Percentiles rank a stretch among this genome's conserved stretches.
phyloP scores from a whole-genome alignment of 345 rosid species.

The Murraya koenigii region DNA sequence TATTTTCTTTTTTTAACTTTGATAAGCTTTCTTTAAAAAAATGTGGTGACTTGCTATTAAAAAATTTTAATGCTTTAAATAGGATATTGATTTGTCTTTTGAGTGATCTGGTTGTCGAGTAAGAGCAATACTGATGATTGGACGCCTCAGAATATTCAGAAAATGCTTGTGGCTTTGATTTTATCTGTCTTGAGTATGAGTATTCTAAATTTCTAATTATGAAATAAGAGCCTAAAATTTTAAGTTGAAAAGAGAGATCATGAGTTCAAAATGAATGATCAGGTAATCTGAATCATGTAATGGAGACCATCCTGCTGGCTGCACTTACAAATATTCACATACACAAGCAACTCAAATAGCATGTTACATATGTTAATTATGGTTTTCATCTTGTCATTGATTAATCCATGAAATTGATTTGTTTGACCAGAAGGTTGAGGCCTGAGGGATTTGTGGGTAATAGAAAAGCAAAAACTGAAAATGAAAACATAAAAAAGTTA shows the following conservation, averaged over 20 bases:
- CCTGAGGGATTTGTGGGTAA: too few species aligned
- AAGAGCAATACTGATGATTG: neutral
- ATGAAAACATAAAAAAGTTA: neutral
- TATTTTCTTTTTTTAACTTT: constrained; percentile 7
- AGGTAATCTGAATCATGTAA: neutral
- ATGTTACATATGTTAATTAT: neutral
- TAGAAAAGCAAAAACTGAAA: too few species aligned
- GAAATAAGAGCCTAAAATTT: neutral
- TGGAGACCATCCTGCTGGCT: neutral
- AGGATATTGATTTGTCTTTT: neutral
- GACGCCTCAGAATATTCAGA: neutral
- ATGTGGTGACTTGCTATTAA: neutral
- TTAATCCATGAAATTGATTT: neutral
- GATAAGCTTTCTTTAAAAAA: neutral
- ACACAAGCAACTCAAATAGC: neutral
- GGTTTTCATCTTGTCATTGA: neutral
- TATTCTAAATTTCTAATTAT: neutral
- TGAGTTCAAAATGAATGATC: neutral
- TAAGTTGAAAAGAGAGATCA: neutral
- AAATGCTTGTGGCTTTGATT: neutral
- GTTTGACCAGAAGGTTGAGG: too few species aligned
- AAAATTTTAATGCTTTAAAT: neutral
- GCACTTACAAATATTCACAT: neutral
- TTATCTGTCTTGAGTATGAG: neutral
- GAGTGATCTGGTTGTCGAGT: neutral